Conservation (phyloP, 139 green algal genomes). For the Tetradesmus lagerheimii region DNA sequence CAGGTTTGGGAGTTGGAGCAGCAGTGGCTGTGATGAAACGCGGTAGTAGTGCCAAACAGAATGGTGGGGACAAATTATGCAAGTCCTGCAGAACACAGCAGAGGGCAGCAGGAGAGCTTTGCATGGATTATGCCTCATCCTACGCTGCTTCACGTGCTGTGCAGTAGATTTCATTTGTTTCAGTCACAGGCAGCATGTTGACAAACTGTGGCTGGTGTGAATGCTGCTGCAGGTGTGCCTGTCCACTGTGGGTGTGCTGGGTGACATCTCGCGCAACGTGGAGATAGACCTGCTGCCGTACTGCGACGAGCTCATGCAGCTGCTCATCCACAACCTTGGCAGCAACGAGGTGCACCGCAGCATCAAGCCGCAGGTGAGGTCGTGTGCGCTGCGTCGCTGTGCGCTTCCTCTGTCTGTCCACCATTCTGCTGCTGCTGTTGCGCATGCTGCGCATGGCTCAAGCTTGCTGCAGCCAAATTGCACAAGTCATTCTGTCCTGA, state of each 20-base stretch:
- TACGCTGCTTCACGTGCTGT: background rate
- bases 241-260: constrained; percentile 90
- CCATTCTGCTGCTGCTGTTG: background rate
- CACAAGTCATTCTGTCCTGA: too few relatives aligned
- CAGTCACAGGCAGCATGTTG: background rate
- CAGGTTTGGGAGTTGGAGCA: too few relatives aligned
- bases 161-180: background rate
- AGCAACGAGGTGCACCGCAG: constrained; percentile 86
- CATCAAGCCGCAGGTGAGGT: constrained; percentile 87
- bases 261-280: constrained; percentile 90
- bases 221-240: constrained; percentile 76
- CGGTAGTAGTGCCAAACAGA: too few relatives aligned
- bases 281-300: constrained; percentile 85
- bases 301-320: constrained; percentile 86
- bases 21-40: too few relatives aligned
- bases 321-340: constrained; percentile 75
- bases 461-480: too few relatives aligned
- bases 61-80: too few relatives aligned
- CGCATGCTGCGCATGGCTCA: background rate
- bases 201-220: background rate
- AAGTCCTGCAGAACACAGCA: too few relatives aligned
- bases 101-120: too few relatives aligned
- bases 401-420: background rate
- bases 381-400: too few relatives aligned
- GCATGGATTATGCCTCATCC: too few relatives aligned